Evolutionary conservation across 495 filamentous ascomycete genomes (phyloP), one percentile per base, ranked within the genome.

Genomic region (Neurospora sp.): DNA sequence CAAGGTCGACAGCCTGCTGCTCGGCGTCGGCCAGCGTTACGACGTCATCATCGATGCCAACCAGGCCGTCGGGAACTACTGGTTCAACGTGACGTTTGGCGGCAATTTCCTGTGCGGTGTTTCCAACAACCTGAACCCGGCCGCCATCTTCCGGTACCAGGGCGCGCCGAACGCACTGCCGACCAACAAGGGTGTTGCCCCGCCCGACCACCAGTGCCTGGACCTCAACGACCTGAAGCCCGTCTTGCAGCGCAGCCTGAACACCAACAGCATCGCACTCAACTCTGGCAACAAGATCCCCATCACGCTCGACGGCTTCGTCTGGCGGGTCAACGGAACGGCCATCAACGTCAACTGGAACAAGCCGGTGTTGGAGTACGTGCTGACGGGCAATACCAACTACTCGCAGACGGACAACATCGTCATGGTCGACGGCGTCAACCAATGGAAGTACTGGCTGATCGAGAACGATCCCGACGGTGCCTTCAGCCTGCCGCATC

Each of bases 1-100:
- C 46, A 82, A 81, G 27, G 81, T 82, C 62, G 73, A 81, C 39
- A 81, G 82, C 39, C 73, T 92, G 35, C 81, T 84, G 41, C 84
- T 94, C 39, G 88, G 77, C 38, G 89, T 93, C 76, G 91, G 90
- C 16, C 90, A 93, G 81, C 86, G 92, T 40, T 91, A 91, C 79
- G 88, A 93, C 75, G 83, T 93, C 12, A 88, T 92, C 73, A 86
- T 93, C 66, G 86, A 87, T 62, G 91, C 90, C 18, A 84, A 86
- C 72, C 79, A 88, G 73, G 72, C 80, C 12, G 69, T 76, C 12
- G 83, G 80, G 18, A 86, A 88, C 76, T 93, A 90, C 82, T 94
- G 92, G 92, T 82, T 86, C 78, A 83, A 85, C 72, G 83, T 81
- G 12, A 84, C 84, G 31, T 82, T 82, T 44, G 81, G 78, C 39